A percentile compares a stretch with the other conserved stretches of the same genome.
These are phyloP conservation scores for Alternaria viburni DNA, from an alignment of 2,329 filamentous ascomycete species.

Conservation along the genomic window DNA sequence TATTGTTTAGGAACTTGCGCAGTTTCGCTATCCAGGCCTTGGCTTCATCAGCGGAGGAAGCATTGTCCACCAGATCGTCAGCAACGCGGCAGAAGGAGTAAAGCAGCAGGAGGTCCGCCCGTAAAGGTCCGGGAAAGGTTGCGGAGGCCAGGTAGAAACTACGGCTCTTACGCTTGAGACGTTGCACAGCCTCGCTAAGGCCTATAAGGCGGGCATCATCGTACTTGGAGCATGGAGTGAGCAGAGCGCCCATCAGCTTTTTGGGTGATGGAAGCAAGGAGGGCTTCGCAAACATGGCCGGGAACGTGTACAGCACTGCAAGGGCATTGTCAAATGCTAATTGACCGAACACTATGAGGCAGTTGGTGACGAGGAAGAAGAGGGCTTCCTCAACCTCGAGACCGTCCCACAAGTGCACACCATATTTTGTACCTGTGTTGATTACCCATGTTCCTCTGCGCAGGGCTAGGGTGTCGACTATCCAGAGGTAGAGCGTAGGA, in stretches of 20 bases:
- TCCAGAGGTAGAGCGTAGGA: slow-evolving; percentile 74
- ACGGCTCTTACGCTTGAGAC: slow-evolving; percentile 69
- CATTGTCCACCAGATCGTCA: slow-evolving; percentile 75
- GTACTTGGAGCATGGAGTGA: slow-evolving; percentile 58
- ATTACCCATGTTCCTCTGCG: slow-evolving; percentile 75
- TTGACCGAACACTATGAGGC: slow-evolving; percentile 71
- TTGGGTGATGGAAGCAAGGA: slow-evolving; percentile 58
- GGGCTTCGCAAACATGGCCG: slow-evolving; percentile 60
- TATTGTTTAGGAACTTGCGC: slow-evolving; percentile 62
- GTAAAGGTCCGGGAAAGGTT: slow-evolving; percentile 70
- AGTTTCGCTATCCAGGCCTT: slow-evolving; percentile 65
- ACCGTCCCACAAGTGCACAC: slow-evolving; percentile 66
- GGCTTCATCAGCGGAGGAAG: slow-evolving; percentile 60
- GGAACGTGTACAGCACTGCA: slow-evolving; percentile 69
- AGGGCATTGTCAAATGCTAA: slow-evolving; percentile 73
- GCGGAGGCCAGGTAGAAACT: slow-evolving; percentile 77
- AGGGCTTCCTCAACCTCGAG: slow-evolving; percentile 76
- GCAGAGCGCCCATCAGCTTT: slow-evolving; percentile 61
- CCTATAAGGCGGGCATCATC: slow-evolving; percentile 64
- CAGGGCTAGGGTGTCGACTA: slow-evolving; percentile 72
- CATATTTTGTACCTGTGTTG: slow-evolving; percentile 70
- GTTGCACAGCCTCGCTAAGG: slow-evolving; percentile 64
- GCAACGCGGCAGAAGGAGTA: slow-evolving; percentile 78
- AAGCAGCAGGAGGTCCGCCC: slow-evolving; percentile 71
- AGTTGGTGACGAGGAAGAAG: slow-evolving; percentile 75